phyloP scores from a whole-genome alignment of 2,329 filamentous ascomycete genomes.

The Fusarium sp. region DNA sequence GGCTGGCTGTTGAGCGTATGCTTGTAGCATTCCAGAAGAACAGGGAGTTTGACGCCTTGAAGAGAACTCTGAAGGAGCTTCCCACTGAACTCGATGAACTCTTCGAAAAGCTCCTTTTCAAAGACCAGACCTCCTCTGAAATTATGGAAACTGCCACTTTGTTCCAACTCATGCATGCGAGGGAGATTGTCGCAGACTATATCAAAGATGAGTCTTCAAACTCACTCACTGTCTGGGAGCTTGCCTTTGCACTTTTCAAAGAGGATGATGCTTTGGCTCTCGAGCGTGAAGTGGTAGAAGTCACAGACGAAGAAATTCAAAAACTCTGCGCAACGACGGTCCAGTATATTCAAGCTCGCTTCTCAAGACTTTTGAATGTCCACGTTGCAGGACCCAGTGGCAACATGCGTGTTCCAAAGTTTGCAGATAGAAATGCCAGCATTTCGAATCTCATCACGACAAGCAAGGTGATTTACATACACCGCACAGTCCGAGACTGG shows the following conservation, averaged over 20 bases:
- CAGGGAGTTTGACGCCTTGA: background rate
- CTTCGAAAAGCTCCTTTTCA: conserved; percentile 8
- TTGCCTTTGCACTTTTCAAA: background rate
- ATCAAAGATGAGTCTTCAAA: conserved; percentile 16
- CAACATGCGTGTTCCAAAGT: conserved; percentile 8
- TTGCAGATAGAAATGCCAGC: background rate
- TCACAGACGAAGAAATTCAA: background rate
- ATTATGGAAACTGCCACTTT: conserved; percentile 6
- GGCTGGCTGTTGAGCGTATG: conserved; percentile 14
- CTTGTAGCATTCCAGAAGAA: background rate
- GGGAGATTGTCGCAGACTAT: conserved; percentile 10
- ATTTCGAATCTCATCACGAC: conserved; percentile 3
- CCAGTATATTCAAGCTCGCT: background rate
- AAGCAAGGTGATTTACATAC: conserved; percentile 13
- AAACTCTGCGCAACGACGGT: background rate
- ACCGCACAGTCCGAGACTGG: conserved; percentile 21
- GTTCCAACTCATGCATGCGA: conserved; percentile 7
- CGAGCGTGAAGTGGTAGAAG: background rate
- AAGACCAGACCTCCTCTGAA: background rate
- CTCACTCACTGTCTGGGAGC: conserved; percentile 13
- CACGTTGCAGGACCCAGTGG: background rate
- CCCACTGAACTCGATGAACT: conserved; percentile 11
- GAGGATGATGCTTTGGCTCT: background rate
- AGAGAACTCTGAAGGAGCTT: background rate
- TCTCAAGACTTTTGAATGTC: background rate